These are phyloP conservation scores for Pezizomycotina sp. DNA, from an alignment of 2,329 filamentous ascomycete genomes.

Conservation along the genomic window DNA sequence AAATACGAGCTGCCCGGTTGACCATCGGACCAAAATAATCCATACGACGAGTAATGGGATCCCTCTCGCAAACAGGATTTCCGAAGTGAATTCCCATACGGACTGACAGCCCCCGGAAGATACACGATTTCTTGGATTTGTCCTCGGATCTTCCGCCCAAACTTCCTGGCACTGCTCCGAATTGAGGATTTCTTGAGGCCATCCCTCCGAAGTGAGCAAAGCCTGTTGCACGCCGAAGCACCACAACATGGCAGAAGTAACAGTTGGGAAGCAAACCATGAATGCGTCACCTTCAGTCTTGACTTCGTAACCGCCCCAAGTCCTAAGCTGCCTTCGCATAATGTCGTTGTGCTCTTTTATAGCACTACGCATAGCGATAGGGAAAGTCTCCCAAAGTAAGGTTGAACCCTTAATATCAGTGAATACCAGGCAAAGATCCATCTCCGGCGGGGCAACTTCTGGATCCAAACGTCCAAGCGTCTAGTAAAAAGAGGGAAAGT, in stretches of 20 bases:
- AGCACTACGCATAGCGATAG: slow-evolving; percentile 84
- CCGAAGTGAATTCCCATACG: slow-evolving; percentile 97
- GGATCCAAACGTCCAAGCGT: slow-evolving; percentile 71
- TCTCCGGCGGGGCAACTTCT: slow-evolving; percentile 79
- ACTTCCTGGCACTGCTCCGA: slow-evolving; percentile 42
- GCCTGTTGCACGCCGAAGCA: slow-evolving; percentile 84
- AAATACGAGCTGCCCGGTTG: slow-evolving; percentile 88
- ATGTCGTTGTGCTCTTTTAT: slow-evolving; percentile 97
- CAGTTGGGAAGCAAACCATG: slow-evolving; percentile 96
- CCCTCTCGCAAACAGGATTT: slow-evolving; percentile 80
- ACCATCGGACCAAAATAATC: slow-evolving; percentile 99
- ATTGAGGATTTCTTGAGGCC: slow-evolving; percentile 83
- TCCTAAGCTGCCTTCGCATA: slow-evolving; percentile 80
- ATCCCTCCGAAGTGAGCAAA: slow-evolving; percentile 58
- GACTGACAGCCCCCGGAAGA: slow-evolving; percentile 87
- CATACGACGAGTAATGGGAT: slow-evolving; percentile 94
- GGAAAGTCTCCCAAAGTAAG: slow-evolving; percentile 85
- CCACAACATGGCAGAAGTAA: slow-evolving; percentile 87
- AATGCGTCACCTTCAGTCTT: slow-evolving; percentile 99
- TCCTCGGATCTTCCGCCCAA: slow-evolving; percentile 63
- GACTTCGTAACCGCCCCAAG: slow-evolving; percentile 93
- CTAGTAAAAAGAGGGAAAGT: slow-evolving; percentile 6
- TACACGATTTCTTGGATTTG: slow-evolving; percentile 67
- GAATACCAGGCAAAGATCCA: slow-evolving; percentile 85
- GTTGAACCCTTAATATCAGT: slow-evolving; percentile 99